phyloP scores from a whole-genome alignment of 1,284 basidiomycete genomes.

The Melampsora medusae region DNA sequence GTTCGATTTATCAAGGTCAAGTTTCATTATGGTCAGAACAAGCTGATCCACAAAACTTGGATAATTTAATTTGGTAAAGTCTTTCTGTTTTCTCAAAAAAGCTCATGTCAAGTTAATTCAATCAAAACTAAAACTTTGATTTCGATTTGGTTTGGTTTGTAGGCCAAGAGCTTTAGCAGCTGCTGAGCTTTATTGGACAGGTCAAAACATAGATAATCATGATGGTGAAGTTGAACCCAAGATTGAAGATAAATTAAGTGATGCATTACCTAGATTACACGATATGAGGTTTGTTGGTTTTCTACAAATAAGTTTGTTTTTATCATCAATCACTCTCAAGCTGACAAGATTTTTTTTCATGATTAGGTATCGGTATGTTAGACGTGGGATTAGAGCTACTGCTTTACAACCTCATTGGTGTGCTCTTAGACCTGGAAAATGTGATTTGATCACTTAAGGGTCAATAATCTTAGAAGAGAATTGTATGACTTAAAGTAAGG shows the following conservation, averaged over 20 bases:
- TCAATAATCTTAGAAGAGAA: too few relatives aligned
- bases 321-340: background rate
- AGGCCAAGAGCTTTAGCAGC: slow-evolving; percentile 70
- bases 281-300: slow-evolving; percentile 61
- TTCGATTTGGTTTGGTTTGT: too few relatives aligned
- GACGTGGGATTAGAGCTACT: slow-evolving; percentile 67
- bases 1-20: slow-evolving; percentile 53
- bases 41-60: slow-evolving; percentile 68
- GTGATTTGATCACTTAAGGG: background rate
- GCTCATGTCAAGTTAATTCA: too few relatives aligned
- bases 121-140: too few relatives aligned
- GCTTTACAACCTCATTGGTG: slow-evolving; percentile 78
- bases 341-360: background rate
- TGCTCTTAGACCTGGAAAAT: slow-evolving; percentile 64
- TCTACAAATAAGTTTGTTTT: background rate
- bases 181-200: slow-evolving; percentile 80
- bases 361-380: slow-evolving; percentile 61
- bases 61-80: slow-evolving; percentile 65
- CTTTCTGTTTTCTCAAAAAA: too few relatives aligned
- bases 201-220: slow-evolving; percentile 57
- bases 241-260: slow-evolving; percentile 56
- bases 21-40: slow-evolving; percentile 77
- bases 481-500: too few relatives aligned
- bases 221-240: slow-evolving; percentile 53
- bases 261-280: slow-evolving; percentile 73